Percentiles rank a stretch among this genome's conserved stretches.
These are phyloP conservation scores for Myriosclerotinia scirpicola DNA, from an alignment of 2,329 filamentous ascomycete species.

Conservation along the genomic window DNA sequence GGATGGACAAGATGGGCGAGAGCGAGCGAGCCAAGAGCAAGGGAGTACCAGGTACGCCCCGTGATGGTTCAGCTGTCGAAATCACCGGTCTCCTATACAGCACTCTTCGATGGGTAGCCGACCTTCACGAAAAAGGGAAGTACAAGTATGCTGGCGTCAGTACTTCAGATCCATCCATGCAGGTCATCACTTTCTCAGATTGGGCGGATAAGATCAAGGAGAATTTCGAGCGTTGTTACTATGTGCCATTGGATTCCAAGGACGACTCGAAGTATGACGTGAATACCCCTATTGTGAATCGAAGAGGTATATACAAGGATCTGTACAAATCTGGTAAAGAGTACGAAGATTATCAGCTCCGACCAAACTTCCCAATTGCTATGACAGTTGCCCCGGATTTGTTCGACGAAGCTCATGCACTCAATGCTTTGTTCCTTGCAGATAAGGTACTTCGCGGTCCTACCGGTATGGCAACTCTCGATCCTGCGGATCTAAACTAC, in stretches of 20 bases:
- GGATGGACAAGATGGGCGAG: constrained; percentile 99
- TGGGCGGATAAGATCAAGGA: constrained; percentile 80
- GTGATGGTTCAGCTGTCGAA: constrained; percentile 92
- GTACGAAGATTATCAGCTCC: constrained; percentile 96
- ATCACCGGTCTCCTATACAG: constrained; percentile 94
- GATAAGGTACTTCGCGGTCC: constrained; percentile 81
- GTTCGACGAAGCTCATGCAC: constrained; percentile 76
- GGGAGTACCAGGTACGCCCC: constrained; percentile 91
- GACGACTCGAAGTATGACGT: constrained; percentile 80
- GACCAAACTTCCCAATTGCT: constrained; percentile 90
- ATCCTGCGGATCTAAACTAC: constrained; percentile 90
- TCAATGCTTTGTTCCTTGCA: constrained; percentile 75
- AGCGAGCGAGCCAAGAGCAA: constrained; percentile 87
- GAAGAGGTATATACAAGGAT: constrained; percentile 97
- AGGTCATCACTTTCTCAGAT: constrained; percentile 65
- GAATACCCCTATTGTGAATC: constrained; percentile 76
- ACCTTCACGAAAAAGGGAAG: constrained; percentile 64
- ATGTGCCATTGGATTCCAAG: constrained; percentile 66
- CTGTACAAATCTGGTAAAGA: constrained; percentile 91
- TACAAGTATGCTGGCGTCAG: constrained; percentile 75
- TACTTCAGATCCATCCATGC: constrained; percentile 51
- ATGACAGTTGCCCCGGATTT: constrained; percentile 92
- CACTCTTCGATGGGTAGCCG: constrained; percentile 75
- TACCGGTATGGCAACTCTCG: constrained; percentile 92
- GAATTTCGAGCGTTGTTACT: constrained; percentile 93